phyloP scores from a whole-genome alignment of 352 stramenopile species.

The Globisporangium yorkense region DNA sequence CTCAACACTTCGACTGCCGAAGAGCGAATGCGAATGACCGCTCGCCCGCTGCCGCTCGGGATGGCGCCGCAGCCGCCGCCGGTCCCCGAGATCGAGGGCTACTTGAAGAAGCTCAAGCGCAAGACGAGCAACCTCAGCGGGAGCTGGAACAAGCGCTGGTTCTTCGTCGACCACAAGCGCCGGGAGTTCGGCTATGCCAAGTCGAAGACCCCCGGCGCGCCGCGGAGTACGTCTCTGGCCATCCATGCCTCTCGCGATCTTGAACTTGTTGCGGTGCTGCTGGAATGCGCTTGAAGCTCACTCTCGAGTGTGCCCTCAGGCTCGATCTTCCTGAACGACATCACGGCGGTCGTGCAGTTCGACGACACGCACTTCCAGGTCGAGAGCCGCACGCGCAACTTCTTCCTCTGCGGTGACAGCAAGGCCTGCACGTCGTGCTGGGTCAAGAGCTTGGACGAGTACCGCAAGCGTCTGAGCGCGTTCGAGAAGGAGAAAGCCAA shows the following conservation, averaged over 20 bases:
- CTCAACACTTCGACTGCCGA: no score
- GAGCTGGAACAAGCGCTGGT: constrained; percentile 86
- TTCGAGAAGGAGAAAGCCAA: constrained; percentile 64
- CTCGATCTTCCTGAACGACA: constrained; percentile 82
- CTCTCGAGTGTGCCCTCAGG: constrained; percentile 18
- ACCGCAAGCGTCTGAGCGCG: constrained; percentile 59
- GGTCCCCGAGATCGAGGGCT: constrained; percentile 77
- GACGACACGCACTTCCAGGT: constrained; percentile 85
- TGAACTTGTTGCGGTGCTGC: not conserved
- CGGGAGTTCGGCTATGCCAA: constrained; percentile 73
- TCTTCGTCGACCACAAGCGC: constrained; percentile 74
- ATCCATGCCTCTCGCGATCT: not conserved
- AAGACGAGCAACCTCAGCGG: constrained; percentile 72
- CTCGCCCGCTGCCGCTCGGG: not conserved
- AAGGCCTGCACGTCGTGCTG: constrained; percentile 76
- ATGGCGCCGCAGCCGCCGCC: constrained; percentile 39
- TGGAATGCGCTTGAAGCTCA: not conserved
- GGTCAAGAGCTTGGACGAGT: constrained; percentile 78
- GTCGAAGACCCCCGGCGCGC: constrained; percentile 31
- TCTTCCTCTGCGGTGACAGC: constrained; percentile 82
- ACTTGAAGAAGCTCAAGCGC: constrained; percentile 85
- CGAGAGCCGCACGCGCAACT: constrained; percentile 77
- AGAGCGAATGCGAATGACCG: constrained; percentile 3
- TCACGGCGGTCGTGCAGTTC: constrained; percentile 82
- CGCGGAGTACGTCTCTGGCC: constrained; percentile 29